Evolutionary conservation across 306 rosid species (phyloP), one percentile per base, ranked within the genome.

Genomic region (Casuarina glauca): DNA sequence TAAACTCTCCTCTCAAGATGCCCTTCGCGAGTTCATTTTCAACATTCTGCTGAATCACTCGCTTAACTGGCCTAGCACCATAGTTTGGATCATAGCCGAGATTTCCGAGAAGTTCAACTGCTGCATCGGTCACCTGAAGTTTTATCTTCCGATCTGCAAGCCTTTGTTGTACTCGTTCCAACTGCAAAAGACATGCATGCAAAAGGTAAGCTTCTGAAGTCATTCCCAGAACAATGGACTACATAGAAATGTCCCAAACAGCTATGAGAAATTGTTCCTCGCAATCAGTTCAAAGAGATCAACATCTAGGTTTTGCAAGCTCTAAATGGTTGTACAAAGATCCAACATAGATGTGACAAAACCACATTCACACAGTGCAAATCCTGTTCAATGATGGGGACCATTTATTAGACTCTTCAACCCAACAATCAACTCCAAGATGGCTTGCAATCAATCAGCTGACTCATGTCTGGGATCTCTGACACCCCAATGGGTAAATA

Each of bases 51-150:
- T 93, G 99, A 74, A 95, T 95, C 82, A 95, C 99, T 77, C 97
- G 86, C 90, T 95, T 95, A 52, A 95, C 99, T 3, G 99, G 97
- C 81, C 99, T 91, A 38, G 99, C 99, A 16, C 97, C 99, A 5
- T 93, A 95, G 87, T 86, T 95, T 1, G 99, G 97, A 67, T 95
- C 97, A 38, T 95, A 95, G 9, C 99, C 99, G 2, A 95, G 94
- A 80, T 82, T 89, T 60, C 94, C 97, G 49, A 95, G 99, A 77
- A 93, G 97, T 81, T 91, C 85, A 75, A 91, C 58, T 2, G 97
- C 97, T 63, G 96, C 93, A 13, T 95, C 97, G 2, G 90, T 91
- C 79, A 95, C 93, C 67, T 54, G 75, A 70, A 92, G 80, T 45
- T 70, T 91, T 93, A 95, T 93, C 89, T 95, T 95, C 69, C 97